Base-by-base conservation (phyloP, 306 rosid species). In the Styphnolobium japonicum region DNA sequence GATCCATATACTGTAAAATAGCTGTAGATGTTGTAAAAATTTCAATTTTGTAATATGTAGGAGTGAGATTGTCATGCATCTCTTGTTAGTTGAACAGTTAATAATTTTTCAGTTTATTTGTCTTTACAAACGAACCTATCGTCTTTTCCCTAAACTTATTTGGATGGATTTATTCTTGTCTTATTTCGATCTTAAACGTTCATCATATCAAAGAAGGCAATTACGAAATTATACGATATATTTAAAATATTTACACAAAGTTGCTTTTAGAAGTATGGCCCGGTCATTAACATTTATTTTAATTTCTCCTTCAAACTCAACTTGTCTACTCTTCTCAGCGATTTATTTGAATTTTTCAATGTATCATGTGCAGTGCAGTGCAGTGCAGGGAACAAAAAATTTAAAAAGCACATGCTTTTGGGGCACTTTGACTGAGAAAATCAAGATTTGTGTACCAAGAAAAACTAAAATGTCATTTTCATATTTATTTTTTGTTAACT, bases 371-470 rank as follows among this genome's bases (percentile, higher is more conserved):
- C 9, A 22, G 42, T n/a, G 29, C 58, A 25, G 34, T 29, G 46
- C 29, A 73, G n/a, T n/a, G n/a, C n/a, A n/a, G n/a, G n/a, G n/a
- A n/a, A n/a, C n/a, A n/a, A n/a, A n/a, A n/a, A 67, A 49, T 37
- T 9, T 58, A 61, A 62, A 57, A 22, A 65, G 12, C 15, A 58
- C 11, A 58, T 40, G 16, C 7, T 61, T 14, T 39, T 37, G 55
- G 69, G 10, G 15, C 12, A 34, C 43, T 80, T 73, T 81, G 86
- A 78, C 78, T 25, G 36, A 15, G 22, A 61, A 80, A 84, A 63
- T 70, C 62, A 79, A 82, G 4, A 82, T 78, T 56, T 62, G 76
- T 8, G 52, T 72, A 12, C 78, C 39, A 49, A 14, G 0, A 62
- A 58, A 66, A 52, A 78, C n/a, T 33, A 18, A 48, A 18, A 23